Evolutionary conservation across 176 grass and related monocot genomes (phyloP).

Genomic region (Guadua angustifolia): DNA sequence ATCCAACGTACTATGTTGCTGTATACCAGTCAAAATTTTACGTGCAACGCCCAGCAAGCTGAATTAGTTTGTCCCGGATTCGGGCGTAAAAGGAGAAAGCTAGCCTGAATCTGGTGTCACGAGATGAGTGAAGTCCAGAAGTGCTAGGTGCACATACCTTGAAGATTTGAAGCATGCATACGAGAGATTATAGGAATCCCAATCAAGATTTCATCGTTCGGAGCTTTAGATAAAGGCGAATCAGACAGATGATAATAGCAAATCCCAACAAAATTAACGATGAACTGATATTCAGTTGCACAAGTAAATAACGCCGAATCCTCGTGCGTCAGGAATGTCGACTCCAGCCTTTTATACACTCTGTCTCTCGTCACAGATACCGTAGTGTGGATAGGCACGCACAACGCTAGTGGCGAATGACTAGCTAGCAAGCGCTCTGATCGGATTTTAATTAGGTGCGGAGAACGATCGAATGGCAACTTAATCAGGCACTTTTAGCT

Average conservation of each 20-base stretch:
- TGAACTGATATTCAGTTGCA: background rate
- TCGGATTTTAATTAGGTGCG: background rate
- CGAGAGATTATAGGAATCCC: background rate
- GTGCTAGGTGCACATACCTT: background rate
- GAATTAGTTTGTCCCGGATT: background rate
- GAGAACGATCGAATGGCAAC: constrained; percentile 42
- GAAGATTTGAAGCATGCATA: background rate
- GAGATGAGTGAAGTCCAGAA: background rate
- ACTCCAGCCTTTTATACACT: background rate
- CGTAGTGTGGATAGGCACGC: constrained; percentile 34
- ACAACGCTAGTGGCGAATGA: constrained; percentile 43
- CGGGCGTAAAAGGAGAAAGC: background rate
- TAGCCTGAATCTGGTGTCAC: background rate
- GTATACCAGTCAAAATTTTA: background rate
- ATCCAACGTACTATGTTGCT: background rate
- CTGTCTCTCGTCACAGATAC: background rate
- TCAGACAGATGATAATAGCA: background rate
- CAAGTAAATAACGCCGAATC: background rate
- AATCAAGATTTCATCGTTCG: background rate
- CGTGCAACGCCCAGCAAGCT: background rate
- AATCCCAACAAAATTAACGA: background rate
- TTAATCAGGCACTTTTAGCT: background rate
- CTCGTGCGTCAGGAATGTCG: constrained; percentile 3
- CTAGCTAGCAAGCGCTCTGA: constrained; percentile 9
- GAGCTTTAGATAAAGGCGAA: background rate